Conservation (phyloP, 2,329 filamentous ascomycete genomes). For the Ophiocordyceps camponoti-saundersi region DNA sequence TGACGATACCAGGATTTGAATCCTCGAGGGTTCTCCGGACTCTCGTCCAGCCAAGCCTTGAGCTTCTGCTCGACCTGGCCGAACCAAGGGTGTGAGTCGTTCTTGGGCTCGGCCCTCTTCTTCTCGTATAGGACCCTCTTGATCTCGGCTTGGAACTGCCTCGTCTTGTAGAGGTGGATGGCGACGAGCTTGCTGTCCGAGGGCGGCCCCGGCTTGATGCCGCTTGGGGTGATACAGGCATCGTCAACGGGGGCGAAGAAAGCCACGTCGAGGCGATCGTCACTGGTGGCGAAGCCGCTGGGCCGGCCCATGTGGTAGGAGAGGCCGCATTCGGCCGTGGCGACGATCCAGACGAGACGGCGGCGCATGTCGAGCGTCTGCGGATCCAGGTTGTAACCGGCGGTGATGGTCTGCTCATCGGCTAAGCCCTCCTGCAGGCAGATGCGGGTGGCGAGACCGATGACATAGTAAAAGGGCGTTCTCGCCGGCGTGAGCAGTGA, state of each 20-base stretch:
- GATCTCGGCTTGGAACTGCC: conserved; percentile 74
- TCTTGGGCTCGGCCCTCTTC: conserved; percentile 58
- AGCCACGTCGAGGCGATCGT: conserved; percentile 69
- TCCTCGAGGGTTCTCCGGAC: conserved; percentile 53
- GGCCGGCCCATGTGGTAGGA: conserved; percentile 79
- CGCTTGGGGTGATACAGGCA: conserved; percentile 60
- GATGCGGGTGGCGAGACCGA: conserved; percentile 74
- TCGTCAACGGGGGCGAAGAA: conserved; percentile 78
- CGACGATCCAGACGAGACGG: conserved; percentile 73
- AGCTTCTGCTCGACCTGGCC: conserved; percentile 61
- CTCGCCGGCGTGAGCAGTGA: conserved; percentile 83
- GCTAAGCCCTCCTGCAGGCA: conserved; percentile 78
- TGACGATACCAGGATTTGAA: conserved; percentile 79
- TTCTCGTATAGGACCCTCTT: conserved; percentile 72
- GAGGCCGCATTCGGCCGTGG: conserved; percentile 76
- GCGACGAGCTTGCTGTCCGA: conserved; percentile 76
- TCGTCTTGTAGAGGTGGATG: conserved; percentile 89
- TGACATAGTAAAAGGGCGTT: conserved; percentile 83
- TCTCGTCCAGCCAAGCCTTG: conserved; percentile 59
- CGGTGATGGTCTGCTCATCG: conserved; percentile 73
- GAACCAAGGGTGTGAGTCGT: conserved; percentile 81
- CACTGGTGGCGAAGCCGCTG: conserved; percentile 64
- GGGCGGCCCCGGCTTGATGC: conserved; percentile 53
- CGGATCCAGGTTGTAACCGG: conserved; percentile 45
- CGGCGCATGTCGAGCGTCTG: conserved; percentile 80